Conservation (phyloP, 331 rosid genomes). For the Quercus tomentella region DNA sequence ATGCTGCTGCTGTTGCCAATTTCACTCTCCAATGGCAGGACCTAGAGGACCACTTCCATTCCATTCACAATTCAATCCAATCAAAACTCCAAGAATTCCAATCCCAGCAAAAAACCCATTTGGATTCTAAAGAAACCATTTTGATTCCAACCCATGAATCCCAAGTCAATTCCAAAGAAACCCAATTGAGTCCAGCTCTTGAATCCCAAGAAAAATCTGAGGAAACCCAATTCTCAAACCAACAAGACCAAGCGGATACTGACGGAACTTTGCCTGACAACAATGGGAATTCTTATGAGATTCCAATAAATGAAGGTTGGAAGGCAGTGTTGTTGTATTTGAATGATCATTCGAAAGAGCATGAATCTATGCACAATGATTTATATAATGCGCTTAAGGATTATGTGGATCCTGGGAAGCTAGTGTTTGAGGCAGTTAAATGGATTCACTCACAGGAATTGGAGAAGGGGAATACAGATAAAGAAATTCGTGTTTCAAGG, state of each 20-base stretch:
- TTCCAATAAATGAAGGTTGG: slow-evolving; percentile 13
- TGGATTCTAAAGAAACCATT: neutral
- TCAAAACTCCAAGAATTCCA: slow-evolving; percentile 1
- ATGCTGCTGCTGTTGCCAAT: slow-evolving; percentile 37
- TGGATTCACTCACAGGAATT: slow-evolving; percentile 16
- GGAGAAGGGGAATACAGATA: neutral
- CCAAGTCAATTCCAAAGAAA: neutral
- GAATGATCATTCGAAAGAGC: slow-evolving; percentile 20
- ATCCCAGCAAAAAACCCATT: neutral
- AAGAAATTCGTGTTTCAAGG: slow-evolving; percentile 14
- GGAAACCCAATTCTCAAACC: neutral
- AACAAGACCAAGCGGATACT: neutral
- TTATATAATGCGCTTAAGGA: slow-evolving; percentile 12
- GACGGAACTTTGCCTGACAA: neutral
- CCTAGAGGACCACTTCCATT: slow-evolving; percentile 31
- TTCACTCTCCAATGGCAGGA: slow-evolving; percentile 47
- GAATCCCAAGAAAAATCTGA: neutral
- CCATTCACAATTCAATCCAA: slow-evolving; percentile 22
- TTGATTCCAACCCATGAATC: neutral
- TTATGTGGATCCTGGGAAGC: slow-evolving; percentile 14
- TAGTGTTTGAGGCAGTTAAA: slow-evolving; percentile 30
- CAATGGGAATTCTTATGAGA: neutral
- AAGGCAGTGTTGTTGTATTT: slow-evolving; percentile 15
- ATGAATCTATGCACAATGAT: slow-evolving; percentile 10
- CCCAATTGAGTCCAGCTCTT: neutral